These are phyloP conservation scores for Ceratocystis destructans DNA, from an alignment of 2,329 filamentous ascomycete species.

Conservation along the genomic window DNA sequence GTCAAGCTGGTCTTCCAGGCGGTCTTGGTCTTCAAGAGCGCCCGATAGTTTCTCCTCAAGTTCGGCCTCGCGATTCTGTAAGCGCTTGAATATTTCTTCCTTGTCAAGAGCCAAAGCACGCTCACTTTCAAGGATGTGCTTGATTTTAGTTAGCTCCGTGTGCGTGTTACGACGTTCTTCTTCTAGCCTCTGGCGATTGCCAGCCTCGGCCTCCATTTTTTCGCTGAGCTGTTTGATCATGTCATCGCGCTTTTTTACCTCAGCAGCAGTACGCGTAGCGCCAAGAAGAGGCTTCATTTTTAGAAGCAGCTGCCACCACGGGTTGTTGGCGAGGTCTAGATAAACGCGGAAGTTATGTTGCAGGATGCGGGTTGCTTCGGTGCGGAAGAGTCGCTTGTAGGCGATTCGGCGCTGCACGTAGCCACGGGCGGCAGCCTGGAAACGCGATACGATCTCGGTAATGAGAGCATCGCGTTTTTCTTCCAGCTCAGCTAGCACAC, in stretches of 20 bases:
- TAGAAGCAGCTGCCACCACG: slow-evolving; percentile 93
- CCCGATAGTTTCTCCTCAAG: slow-evolving; percentile 85
- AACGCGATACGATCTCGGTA: slow-evolving; percentile 80
- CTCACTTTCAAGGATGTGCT: slow-evolving; percentile 91
- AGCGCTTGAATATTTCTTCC: slow-evolving; percentile 95
- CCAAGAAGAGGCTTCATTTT: slow-evolving; percentile 93
- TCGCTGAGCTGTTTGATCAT: slow-evolving; percentile 78
- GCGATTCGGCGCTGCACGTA: slow-evolving; percentile 78
- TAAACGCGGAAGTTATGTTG: slow-evolving; percentile 91
- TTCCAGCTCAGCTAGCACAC: slow-evolving; percentile 90
- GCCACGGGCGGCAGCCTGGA: slow-evolving; percentile 83
- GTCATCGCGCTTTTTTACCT: slow-evolving; percentile 90
- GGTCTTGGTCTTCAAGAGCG: slow-evolving; percentile 86
- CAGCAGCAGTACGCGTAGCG: slow-evolving; percentile 76
- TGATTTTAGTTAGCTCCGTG: slow-evolving; percentile 73
- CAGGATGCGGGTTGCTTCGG: slow-evolving; percentile 88
- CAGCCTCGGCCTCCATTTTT: slow-evolving; percentile 64
- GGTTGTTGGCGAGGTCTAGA: slow-evolving; percentile 74
- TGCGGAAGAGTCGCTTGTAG: slow-evolving; percentile 85
- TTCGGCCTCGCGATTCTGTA: slow-evolving; percentile 82
- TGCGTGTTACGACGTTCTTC: slow-evolving; percentile 83
- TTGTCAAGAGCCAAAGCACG: slow-evolving; percentile 92
- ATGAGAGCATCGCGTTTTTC: slow-evolving; percentile 89
- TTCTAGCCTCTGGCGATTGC: slow-evolving; percentile 66
- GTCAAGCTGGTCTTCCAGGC: slow-evolving; percentile 85